phyloP scores from a whole-genome alignment of 352 stramenopile species.

The Globisporangium paddicum region DNA sequence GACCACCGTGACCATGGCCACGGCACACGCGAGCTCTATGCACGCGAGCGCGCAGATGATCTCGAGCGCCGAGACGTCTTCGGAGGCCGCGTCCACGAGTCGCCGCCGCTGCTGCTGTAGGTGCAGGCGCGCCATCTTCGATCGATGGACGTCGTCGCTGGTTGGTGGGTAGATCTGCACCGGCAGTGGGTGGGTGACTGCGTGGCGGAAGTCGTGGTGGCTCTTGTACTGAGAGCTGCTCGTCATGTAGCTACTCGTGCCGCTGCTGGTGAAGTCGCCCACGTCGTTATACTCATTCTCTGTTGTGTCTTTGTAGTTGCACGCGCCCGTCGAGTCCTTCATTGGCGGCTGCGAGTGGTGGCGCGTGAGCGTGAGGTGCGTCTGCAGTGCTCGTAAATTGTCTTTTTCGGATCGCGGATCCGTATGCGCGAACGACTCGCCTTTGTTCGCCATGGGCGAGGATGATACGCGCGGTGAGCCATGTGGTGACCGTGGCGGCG shows the following conservation, averaged over 20 bases:
- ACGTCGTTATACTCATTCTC: not conserved
- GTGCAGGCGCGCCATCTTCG: constrained; percentile 11
- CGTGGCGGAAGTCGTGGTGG: not conserved
- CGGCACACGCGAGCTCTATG: constrained; percentile 9
- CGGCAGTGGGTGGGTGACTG: not conserved
- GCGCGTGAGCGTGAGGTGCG: constrained; percentile 5
- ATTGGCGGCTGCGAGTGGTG: not conserved
- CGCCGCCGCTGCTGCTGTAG: constrained; percentile 5
- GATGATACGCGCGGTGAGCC: not conserved
- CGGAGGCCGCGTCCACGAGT: not conserved
- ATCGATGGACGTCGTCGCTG: constrained; percentile 11
- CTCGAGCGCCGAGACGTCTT: constrained; percentile 18
- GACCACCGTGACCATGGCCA: constrained; percentile 19
- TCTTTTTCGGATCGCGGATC: constrained; percentile 10
- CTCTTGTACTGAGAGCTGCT: not conserved
- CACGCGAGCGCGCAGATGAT: constrained; percentile 20
- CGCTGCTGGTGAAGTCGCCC: constrained; percentile 4
- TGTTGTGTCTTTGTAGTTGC: not conserved
- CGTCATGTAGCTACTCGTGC: not conserved
- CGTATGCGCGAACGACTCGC: constrained; percentile 10
- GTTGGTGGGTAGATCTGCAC: not conserved
- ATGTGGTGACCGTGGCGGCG: constrained; percentile 3
- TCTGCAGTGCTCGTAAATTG: constrained; percentile 11
- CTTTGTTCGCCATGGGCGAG: not conserved
- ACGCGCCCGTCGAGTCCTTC: not conserved